phyloP scores from a whole-genome alignment of 2,329 filamentous ascomycete species.

The Blumeriella jaapii region DNA sequence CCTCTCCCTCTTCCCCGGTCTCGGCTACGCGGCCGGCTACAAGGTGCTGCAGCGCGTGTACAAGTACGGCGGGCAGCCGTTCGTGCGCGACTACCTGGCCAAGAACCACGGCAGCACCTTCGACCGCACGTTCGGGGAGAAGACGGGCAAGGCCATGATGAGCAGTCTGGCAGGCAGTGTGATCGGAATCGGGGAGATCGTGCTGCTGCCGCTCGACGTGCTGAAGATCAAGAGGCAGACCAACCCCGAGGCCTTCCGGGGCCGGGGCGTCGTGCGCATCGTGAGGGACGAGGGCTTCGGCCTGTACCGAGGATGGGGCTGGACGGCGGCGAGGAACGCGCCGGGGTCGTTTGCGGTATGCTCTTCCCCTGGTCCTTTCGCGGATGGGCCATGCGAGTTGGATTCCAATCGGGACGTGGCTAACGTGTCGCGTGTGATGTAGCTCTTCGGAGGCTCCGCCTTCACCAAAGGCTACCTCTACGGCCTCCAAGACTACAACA shows the following conservation, averaged over 20 bases:
- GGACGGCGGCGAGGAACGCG: slow-evolving; percentile 94
- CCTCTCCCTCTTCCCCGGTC: slow-evolving; percentile 88
- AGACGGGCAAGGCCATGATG: slow-evolving; percentile 96
- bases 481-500: slow-evolving; percentile 86
- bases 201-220: slow-evolving; percentile 88
- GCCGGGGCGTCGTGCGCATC: slow-evolving; percentile 81
- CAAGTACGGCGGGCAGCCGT: slow-evolving; percentile 96
- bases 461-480: slow-evolving; percentile 97
- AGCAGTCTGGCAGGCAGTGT: slow-evolving; percentile 90
- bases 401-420: no score
- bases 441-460: slow-evolving; percentile 94
- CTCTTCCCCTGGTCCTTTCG: slow-evolving; percentile 23
- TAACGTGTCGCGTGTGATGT: no score
- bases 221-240: slow-evolving; percentile 99
- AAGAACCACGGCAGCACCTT: slow-evolving; percentile 73
- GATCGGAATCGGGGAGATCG: slow-evolving; percentile 94
- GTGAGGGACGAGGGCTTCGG: slow-evolving; percentile 90
- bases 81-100: slow-evolving; percentile 80
- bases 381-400: no score
- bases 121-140: slow-evolving; percentile 83
- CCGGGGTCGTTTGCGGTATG: slow-evolving; percentile 91
- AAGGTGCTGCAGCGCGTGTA: slow-evolving; percentile 96
- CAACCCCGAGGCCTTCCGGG: slow-evolving; percentile 95
- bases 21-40: slow-evolving; percentile 96
- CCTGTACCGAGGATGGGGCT: slow-evolving; percentile 90